phyloP scores from a whole-genome alignment of 768 basidiomycete genomes.

The Gymnopilus dilepis region DNA sequence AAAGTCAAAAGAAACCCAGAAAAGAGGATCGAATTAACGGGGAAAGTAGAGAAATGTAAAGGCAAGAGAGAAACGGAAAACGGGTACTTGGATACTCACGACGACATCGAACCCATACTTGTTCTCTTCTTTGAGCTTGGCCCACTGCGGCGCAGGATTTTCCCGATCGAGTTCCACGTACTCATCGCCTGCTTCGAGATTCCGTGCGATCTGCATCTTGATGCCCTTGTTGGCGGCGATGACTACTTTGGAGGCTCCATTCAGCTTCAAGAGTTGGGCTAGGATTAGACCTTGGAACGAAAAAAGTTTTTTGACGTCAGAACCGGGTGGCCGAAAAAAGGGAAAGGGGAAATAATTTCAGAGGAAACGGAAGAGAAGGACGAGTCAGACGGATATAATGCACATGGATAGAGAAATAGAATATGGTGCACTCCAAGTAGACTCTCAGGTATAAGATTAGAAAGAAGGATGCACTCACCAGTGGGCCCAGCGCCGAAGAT shows the following conservation, averaged over 20 bases:
- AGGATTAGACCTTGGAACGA: constrained; percentile 64
- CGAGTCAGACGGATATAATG: no score
- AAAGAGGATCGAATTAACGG: no score
- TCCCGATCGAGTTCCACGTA: constrained; percentile 84
- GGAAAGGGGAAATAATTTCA: neutral
- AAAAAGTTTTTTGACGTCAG: constrained; percentile 4
- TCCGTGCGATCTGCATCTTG: constrained; percentile 84
- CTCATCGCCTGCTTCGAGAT: constrained; percentile 79
- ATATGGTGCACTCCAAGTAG: no score
- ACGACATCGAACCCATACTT: constrained; percentile 90
- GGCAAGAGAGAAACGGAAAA: no score
- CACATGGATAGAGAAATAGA: no score
- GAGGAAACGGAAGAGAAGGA: neutral
- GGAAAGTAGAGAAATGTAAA: neutral
- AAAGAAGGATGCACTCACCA: constrained; percentile 41
- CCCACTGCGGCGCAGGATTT: constrained; percentile 79
- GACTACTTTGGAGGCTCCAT: constrained; percentile 81
- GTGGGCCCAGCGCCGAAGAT: constrained; percentile 90
- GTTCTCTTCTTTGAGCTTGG: constrained; percentile 74
- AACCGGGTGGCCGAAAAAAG: neutral
- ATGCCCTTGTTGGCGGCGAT: constrained; percentile 90
- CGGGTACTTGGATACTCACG: constrained; percentile 31
- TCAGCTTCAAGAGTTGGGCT: constrained; percentile 84
- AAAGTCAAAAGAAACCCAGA: neutral
- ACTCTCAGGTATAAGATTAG: no score